A percentile compares a stretch with the other conserved stretches of the same genome.
Conservation (phyloP, 805 yeast species). For the Wickerhamiella sorbophila region DNA sequence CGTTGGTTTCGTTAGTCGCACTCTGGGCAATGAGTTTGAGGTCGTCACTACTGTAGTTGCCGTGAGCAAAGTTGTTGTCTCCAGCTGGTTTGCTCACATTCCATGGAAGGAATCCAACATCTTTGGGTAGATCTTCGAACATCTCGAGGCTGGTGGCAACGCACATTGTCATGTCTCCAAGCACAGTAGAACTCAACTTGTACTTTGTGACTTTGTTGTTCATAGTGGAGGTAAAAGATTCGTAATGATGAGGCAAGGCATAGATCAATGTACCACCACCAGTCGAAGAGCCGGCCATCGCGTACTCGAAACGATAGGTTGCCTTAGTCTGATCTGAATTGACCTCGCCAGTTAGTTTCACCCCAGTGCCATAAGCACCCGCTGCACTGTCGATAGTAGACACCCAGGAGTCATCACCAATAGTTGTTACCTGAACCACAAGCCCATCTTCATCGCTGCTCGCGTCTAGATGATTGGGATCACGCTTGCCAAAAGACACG, state of each 20-base stretch:
- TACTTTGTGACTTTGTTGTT: conserved; percentile 22
- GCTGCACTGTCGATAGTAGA: conserved; percentile 47
- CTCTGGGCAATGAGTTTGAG: conserved; percentile 30
- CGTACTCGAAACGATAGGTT: conserved; percentile 34
- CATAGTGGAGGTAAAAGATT: conserved; percentile 29
- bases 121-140: conserved; percentile 30
- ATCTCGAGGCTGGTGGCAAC: conserved; percentile 24
- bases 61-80: conserved; percentile 26
- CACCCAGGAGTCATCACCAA: conserved; percentile 26
- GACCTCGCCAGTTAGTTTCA: conserved; percentile 34
- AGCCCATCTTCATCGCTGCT: conserved; percentile 27
- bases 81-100: conserved; percentile 20
- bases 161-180: conserved; percentile 29
- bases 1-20: conserved; percentile 40
- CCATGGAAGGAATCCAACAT: conserved; percentile 48
- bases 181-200: conserved; percentile 35
- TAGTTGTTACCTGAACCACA: conserved; percentile 24
- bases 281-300: conserved; percentile 37
- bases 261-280: conserved; percentile 34
- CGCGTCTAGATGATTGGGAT: conserved; percentile 33
- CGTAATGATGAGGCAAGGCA: conserved; percentile 56
- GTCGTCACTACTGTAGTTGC: conserved; percentile 29
- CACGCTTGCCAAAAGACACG: conserved; percentile 24
- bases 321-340: conserved; percentile 29
- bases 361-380: conserved; percentile 47